A percentile compares a stretch with the other conserved stretches of the same genome.
Evolutionary conservation across 2,329 filamentous ascomycete genomes (phyloP).

Genomic region (Exophiala sp.): DNA sequence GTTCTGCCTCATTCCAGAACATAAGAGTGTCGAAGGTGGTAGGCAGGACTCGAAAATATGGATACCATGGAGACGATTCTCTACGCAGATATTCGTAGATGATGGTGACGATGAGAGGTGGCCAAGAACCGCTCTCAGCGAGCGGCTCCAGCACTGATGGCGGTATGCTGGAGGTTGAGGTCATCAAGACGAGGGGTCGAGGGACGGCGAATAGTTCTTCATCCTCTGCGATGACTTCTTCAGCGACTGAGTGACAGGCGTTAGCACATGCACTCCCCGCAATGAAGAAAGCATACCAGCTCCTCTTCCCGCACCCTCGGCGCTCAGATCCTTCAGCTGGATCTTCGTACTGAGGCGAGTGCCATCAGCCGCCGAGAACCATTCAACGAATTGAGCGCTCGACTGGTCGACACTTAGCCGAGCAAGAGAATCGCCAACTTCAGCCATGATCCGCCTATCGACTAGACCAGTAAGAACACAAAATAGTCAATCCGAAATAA

Average conservation of each 20-base stretch:
- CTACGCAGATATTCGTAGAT: slow-evolving; percentile 68
- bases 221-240: slow-evolving; percentile 65
- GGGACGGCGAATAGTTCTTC: slow-evolving; percentile 80
- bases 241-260: slow-evolving; percentile 51
- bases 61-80: slow-evolving; percentile 65
- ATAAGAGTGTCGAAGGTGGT: slow-evolving; percentile 75
- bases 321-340: slow-evolving; percentile 55
- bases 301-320: slow-evolving; percentile 57
- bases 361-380: slow-evolving; percentile 52
- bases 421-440: neutral
- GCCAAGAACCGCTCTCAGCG: slow-evolving; percentile 47
- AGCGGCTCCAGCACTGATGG: slow-evolving; percentile 56
- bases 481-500: no score
- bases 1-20: slow-evolving; percentile 75
- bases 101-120: slow-evolving; percentile 70
- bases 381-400: slow-evolving; percentile 54
- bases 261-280: slow-evolving; percentile 6
- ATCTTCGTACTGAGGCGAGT: slow-evolving; percentile 58
- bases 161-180: slow-evolving; percentile 67
- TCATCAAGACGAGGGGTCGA: slow-evolving; percentile 65
- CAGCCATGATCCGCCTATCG: neutral
- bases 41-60: slow-evolving; percentile 75
- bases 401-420: slow-evolving; percentile 35
- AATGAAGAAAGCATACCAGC: slow-evolving; percentile 50
- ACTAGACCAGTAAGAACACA: neutral